These are phyloP conservation scores for Silene coronaria DNA, from an alignment of 179 eudicot genomes.

Conservation along the genomic window DNA sequence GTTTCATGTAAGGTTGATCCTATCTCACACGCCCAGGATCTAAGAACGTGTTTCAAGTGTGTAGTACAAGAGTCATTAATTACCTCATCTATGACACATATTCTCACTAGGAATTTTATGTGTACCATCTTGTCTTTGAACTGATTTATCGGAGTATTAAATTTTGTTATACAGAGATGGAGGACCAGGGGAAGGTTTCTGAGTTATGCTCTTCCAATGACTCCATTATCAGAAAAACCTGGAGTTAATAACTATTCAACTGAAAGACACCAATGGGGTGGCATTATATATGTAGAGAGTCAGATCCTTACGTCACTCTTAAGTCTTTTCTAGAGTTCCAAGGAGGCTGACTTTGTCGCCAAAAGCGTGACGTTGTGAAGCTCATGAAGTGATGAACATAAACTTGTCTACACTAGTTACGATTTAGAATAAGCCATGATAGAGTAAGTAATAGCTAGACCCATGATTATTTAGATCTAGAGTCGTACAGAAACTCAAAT, in stretches of 20 bases:
- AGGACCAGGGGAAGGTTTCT: neutral
- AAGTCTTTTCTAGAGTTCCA: neutral
- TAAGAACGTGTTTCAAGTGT: too few species aligned
- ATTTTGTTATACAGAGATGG: neutral
- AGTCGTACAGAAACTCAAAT: neutral
- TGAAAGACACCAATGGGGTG: neutral
- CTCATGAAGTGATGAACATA: neutral
- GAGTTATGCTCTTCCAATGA: neutral
- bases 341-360: neutral
- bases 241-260: neutral
- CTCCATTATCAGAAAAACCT: neutral
- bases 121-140: neutral
- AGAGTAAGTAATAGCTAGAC: neutral
- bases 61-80: too few species aligned
- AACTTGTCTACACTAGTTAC: neutral
- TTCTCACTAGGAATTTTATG: neutral
- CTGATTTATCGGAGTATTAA: neutral
- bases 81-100: too few species aligned
- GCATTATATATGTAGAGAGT: neutral
- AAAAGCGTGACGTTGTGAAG: neutral
- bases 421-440: neutral
- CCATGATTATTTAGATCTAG: neutral
- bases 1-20: too few species aligned
- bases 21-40: too few species aligned
- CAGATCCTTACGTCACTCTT: neutral